Conservation (phyloP, 257 asterid genomes). For the Solanum phureja region DNA sequence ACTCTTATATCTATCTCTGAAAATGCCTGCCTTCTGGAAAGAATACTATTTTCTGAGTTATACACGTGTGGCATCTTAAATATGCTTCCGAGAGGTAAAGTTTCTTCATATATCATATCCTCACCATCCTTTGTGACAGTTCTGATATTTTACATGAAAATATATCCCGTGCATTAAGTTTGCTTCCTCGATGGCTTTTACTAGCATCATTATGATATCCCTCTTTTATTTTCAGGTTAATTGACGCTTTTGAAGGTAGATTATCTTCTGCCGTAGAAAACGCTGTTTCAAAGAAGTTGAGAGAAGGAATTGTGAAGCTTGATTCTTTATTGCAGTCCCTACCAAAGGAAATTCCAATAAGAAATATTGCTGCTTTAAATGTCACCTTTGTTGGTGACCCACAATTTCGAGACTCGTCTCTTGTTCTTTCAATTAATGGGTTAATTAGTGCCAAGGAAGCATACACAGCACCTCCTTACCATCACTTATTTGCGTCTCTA, state of each 20-base stretch:
- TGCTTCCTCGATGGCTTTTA: neutral
- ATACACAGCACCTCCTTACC: constrained; percentile 14
- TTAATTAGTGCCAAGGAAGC: constrained; percentile 39
- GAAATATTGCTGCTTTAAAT: constrained; percentile 49
- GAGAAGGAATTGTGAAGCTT: constrained; percentile 39
- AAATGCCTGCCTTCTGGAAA: neutral
- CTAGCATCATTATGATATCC: neutral
- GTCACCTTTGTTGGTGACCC: constrained; percentile 65
- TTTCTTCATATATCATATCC: neutral
- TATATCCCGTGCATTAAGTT: neutral
- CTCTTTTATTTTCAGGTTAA: constrained; percentile 36
- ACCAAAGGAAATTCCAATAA: constrained; percentile 67
- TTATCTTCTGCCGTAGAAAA: constrained; percentile 65
- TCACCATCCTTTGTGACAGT: neutral
- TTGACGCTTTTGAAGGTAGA: constrained; percentile 62
- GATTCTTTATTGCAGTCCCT: constrained; percentile 57
- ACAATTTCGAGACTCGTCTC: constrained; percentile 37
- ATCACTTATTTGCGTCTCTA: constrained; percentile 16
- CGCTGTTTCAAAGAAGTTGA: constrained; percentile 52
- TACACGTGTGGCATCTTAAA: neutral
- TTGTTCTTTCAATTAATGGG: constrained; percentile 62
- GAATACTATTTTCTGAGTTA: neutral
- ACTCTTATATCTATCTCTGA: neutral
- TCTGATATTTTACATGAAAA: neutral
- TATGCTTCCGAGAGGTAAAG: neutral